Conservation (phyloP, 176 grass and related monocot genomes). For the Secale cereale region DNA sequence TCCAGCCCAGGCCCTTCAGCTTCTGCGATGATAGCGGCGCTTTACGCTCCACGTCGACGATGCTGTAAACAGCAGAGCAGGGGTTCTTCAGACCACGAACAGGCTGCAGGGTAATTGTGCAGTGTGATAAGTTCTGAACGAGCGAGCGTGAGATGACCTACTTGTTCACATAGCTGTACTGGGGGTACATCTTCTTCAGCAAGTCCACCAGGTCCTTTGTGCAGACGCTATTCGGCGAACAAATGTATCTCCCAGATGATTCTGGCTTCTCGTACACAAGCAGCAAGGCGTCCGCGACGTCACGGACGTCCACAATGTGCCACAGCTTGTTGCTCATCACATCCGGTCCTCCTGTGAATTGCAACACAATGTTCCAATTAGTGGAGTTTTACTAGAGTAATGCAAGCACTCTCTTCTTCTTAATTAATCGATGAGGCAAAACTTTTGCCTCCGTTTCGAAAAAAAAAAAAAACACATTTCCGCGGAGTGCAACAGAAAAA, state of each 20-base stretch:
- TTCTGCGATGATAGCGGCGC: constrained; percentile 3
- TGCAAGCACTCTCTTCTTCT: too few relatives aligned
- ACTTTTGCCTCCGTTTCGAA: too few relatives aligned
- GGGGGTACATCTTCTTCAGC: constrained; percentile 41
- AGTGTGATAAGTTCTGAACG: neutral
- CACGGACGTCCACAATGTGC: constrained; percentile 47
- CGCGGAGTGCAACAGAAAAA: neutral
- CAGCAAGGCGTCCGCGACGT: constrained; percentile 49
- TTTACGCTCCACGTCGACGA: constrained; percentile 3
- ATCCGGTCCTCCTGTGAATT: constrained; percentile 30
- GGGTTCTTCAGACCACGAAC: neutral
- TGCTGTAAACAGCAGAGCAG: neutral
- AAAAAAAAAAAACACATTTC: too few relatives aligned
- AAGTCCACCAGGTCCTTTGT: constrained; percentile 39
- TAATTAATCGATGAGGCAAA: too few relatives aligned
- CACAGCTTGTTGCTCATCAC: constrained; percentile 37
- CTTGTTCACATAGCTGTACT: constrained; percentile 28
- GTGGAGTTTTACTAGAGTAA: too few relatives aligned
- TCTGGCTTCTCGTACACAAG: constrained; percentile 42
- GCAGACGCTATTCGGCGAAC: constrained; percentile 15
- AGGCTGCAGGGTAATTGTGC: neutral
- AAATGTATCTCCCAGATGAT: constrained; percentile 42
- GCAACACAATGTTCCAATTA: neutral
- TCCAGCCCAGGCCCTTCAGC: constrained; percentile 46
- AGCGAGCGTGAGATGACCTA: neutral